Base-by-base conservation (phyloP, 169 alveolate species). In the Plasmodium inui region DNA sequence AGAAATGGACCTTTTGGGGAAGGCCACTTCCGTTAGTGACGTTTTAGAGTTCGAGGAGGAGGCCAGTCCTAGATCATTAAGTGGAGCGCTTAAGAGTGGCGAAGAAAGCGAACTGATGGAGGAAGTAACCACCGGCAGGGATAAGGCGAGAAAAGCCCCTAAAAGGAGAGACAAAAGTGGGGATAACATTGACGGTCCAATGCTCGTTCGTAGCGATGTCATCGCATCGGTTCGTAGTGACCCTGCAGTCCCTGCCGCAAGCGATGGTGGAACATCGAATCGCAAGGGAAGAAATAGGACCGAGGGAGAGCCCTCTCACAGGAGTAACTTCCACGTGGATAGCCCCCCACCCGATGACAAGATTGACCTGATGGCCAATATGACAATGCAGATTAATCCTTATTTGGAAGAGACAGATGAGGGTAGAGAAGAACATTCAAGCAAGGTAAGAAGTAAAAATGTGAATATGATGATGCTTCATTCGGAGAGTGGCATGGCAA, bases 1-100 rank as follows among this genome's bases (percentile, higher is more conserved):
- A 50, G 94, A 86, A 3, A 4, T 86, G 28, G 71, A 37, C 37
- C 26, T 76, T 55, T 74, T 86, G 55, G 81, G 70, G 26, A 78
- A 12, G 26, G 30, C 50, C 6, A 7, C 44, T 46, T 46, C 89
- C 34, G 28, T 39, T 30, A 79, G 71, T 79, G 44, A 55, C n/a
- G 84, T 61, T 37, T 78, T 61, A 5, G 84, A 78, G 28, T 34
- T n/a, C 37, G 82, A 89, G n/a, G 82, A 86, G 28, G 28, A 34
- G 3, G 28, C 44, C 9, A 53, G 67, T 74, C 12, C 17, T 10
- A 86, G 32, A 10, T 4, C 79, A 14, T 37, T 39, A 9, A 50
- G n/a, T 10, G 55, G 37, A 14, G 76, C 30, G 22, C 37, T 9
- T 53, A 41, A 82, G 3, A 53, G 9, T 55, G 57, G 19, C 26